These are phyloP conservation scores for Salix koriyanagi DNA, from an alignment of 345 rosid species.

Conservation along the genomic window DNA sequence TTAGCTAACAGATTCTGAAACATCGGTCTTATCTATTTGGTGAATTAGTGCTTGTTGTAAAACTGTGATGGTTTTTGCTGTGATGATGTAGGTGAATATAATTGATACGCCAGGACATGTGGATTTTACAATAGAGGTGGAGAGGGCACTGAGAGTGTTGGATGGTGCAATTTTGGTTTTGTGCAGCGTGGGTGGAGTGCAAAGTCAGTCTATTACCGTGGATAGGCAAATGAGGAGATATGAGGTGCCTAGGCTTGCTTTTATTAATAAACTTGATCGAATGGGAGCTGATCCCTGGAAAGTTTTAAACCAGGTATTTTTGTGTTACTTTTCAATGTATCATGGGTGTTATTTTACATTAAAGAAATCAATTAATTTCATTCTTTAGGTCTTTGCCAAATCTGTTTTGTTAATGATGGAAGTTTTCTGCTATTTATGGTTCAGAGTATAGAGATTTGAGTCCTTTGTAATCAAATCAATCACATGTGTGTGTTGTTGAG, in stretches of 20 bases:
- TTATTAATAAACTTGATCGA: slow-evolving; percentile 95
- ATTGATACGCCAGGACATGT: slow-evolving; percentile 98
- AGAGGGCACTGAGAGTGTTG: slow-evolving; percentile 92
- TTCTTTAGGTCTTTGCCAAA: neutral
- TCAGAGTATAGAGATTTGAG: neutral
- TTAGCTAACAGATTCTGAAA: neutral
- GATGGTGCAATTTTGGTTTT: slow-evolving; percentile 94
- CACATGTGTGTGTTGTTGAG: too few species aligned
- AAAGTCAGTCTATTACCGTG: slow-evolving; percentile 97
- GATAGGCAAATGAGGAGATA: slow-evolving; percentile 99
- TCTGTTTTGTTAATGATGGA: neutral
- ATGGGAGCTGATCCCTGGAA: slow-evolving; percentile 99
- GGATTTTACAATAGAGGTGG: slow-evolving; percentile 97
- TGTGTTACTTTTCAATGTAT: neutral
- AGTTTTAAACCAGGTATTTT: slow-evolving; percentile 78
- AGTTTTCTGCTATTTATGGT: neutral
- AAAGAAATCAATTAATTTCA: neutral
- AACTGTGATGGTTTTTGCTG: neutral
- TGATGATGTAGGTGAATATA: slow-evolving; percentile 64
- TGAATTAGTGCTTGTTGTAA: neutral
- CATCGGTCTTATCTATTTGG: neutral
- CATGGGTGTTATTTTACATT: neutral
- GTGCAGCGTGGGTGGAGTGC: slow-evolving; percentile 98
- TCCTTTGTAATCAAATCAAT: neutral
- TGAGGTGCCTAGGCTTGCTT: slow-evolving; percentile 85